Evolutionary conservation across 2,329 filamentous ascomycete species (phyloP).

Genomic region (Purpureocillium lavendulum): DNA sequence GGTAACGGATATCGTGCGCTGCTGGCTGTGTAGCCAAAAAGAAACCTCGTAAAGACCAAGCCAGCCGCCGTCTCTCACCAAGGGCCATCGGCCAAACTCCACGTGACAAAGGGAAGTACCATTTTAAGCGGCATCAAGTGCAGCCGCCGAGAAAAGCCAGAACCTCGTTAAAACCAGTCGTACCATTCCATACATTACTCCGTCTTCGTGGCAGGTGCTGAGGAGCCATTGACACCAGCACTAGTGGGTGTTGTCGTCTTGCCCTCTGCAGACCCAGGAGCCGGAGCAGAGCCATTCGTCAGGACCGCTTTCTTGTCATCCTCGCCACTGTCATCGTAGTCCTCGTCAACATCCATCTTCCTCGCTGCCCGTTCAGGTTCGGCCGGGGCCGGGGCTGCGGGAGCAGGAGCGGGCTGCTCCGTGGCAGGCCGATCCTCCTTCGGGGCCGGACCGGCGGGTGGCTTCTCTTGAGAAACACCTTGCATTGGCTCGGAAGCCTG

Average conservation of each 20-base stretch:
- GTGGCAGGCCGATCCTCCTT: conserved; percentile 53
- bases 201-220: conserved; percentile 28
- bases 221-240: conserved; percentile 34
- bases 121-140: too few species aligned
- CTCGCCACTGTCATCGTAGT: conserved; percentile 91
- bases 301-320: conserved; percentile 61
- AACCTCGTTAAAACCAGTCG: conserved; percentile 12
- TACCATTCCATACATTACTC: conserved; percentile 22
- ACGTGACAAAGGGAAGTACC: conserved; percentile 12
- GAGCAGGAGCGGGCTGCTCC: conserved; percentile 30
- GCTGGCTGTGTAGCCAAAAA: conserved; percentile 21
- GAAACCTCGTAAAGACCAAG: conserved; percentile 2
- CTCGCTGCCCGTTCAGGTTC: conserved; percentile 79
- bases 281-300: conserved; percentile 35
- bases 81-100: neutral
- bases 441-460: conserved; percentile 20
- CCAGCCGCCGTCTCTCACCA: neutral
- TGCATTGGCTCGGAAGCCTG: conserved; percentile 48
- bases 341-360: conserved; percentile 95
- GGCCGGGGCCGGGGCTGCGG: conserved; percentile 42
- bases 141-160: neutral
- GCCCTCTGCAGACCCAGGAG: conserved; percentile 39
- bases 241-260: conserved; percentile 42
- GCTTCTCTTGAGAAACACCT: conserved; percentile 41
- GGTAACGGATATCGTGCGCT: conserved; percentile 17